Base-by-base conservation (phyloP, 257 asterid species). In the Solanum okadae region DNA sequence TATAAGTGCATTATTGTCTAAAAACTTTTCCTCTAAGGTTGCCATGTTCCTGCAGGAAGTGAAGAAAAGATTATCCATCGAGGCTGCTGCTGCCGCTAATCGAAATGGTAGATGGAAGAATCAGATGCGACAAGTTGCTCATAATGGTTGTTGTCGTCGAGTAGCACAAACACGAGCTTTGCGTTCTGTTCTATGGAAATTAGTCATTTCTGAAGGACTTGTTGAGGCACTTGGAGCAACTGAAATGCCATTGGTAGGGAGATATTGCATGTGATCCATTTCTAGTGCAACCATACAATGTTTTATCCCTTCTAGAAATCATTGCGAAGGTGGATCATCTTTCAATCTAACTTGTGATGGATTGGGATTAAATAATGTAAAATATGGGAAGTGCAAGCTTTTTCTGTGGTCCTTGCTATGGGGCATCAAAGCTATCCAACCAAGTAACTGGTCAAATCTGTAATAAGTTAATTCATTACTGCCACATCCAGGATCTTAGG, bases 71-170 rank as follows among this genome's bases (percentile, higher is more conserved):
- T 92, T 97, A 91, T 93, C 98, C 81, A 89, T 93, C 90, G 98
- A 95, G 89, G 98, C 94, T 88, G 98, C 93, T 72, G 98, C 98
- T 87, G 91, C 97, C 40, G 98, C 99, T 88, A 94, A 89, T 78
- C 91, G 96, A 84, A 91, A 90, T 88, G 99, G 99, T 89, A 93
- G 99, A 91, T 97, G 99, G 99, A 96, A 94, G 94, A 95, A 97
- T 94, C 99, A 97, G 91, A 95, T 91, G 89, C 95, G 97, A 65
- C 91, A 93, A 88, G 99, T 95, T 90, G 98, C 99, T 27, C 98
- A 95, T 88, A 94, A 95, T 92, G 99, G 99, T 84, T 96, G 99
- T 92, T 96, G 99, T 90, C 93, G 96, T 59, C 93, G 99, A 90
- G 99, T 91, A 81, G 95, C 98, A 87, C 99, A 97, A 86, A 93